Conservation (phyloP, 2,329 filamentous ascomycete species). For the Penicillium glabrum region DNA sequence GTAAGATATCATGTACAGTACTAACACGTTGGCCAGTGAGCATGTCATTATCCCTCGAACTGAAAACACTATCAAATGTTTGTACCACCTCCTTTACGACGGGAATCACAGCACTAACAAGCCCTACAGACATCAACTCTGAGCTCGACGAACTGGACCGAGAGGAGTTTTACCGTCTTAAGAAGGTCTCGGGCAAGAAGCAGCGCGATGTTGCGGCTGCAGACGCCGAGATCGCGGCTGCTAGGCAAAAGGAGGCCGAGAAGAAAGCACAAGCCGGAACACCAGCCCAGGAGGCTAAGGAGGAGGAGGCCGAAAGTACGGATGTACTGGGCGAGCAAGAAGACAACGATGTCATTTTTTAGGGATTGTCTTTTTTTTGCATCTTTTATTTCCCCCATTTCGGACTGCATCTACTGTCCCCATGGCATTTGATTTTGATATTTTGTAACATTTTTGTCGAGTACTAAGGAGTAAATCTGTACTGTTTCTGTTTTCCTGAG, state of each 20-base stretch:
- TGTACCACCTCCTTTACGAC: not conserved
- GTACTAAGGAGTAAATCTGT: not conserved
- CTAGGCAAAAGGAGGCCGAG: slow-evolving; percentile 29
- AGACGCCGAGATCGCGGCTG: slow-evolving; percentile 71
- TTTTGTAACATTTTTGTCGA: slow-evolving; percentile 12
- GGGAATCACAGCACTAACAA: slow-evolving; percentile 3
- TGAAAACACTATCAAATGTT: slow-evolving; percentile 99
- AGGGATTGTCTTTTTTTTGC: slow-evolving; percentile 23
- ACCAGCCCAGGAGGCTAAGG: slow-evolving; percentile 31
- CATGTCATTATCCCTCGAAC: slow-evolving; percentile 90
- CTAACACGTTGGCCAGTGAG: slow-evolving; percentile 36
- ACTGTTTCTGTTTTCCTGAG: slow-evolving; percentile 4
- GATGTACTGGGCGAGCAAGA: slow-evolving; percentile 75
- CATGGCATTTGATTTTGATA: slow-evolving; percentile 3
- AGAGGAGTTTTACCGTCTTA: slow-evolving; percentile 96
- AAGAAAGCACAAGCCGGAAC: slow-evolving; percentile 60
- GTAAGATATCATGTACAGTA: not conserved
- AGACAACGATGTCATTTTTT: slow-evolving; percentile 87
- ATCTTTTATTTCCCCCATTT: slow-evolving; percentile 4
- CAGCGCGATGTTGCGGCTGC: slow-evolving; percentile 71
- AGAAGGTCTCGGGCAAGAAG: slow-evolving; percentile 89
- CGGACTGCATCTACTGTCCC: not conserved
- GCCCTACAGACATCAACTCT: slow-evolving; percentile 80
- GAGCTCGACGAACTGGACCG: slow-evolving; percentile 96
- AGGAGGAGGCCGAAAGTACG: slow-evolving; percentile 45